Evolutionary conservation across 805 yeast species (phyloP).

Genomic region (Wickerhamomyces rabaulensis): DNA sequence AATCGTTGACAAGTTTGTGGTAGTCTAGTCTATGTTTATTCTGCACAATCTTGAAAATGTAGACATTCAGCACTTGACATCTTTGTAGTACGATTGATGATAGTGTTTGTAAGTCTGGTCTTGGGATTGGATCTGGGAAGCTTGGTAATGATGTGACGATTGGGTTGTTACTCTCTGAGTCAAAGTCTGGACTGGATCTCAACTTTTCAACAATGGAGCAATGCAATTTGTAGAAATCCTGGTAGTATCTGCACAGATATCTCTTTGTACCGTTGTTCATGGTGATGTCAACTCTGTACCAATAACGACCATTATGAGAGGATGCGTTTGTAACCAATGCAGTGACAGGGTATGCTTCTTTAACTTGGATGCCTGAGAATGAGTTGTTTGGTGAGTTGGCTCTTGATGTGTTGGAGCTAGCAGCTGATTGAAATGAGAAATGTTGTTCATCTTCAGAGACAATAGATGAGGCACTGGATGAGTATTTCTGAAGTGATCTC

Average conservation of each 20-base stretch:
- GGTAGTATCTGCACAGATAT: constrained; percentile 43
- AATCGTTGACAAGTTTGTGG: constrained; percentile 22
- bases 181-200: constrained; percentile 7
- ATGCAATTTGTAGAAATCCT: constrained; percentile 46
- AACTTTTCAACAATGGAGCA: constrained; percentile 25
- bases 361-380: not conserved
- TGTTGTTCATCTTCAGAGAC: constrained; percentile 7
- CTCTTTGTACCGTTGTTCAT: constrained; percentile 31
- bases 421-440: constrained; percentile 10
- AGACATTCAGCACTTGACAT: constrained; percentile 35
- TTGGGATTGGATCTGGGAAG: constrained; percentile 44
- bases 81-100: constrained; percentile 29
- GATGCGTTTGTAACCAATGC: constrained; percentile 37
- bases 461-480: constrained; percentile 7
- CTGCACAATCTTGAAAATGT: constrained; percentile 32
- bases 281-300: constrained; percentile 44
- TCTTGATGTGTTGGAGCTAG: not conserved
- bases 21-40: constrained; percentile 21
- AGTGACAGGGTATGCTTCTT: constrained; percentile 25
- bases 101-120: constrained; percentile 27
- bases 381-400: constrained; percentile 5
- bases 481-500: not conserved
- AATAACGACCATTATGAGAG: constrained; percentile 37
- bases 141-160: constrained; percentile 28
- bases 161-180: constrained; percentile 3